These are phyloP conservation scores for Colletotrichum shisoi DNA, from an alignment of 2,329 filamentous ascomycete genomes.

Conservation along the genomic window DNA sequence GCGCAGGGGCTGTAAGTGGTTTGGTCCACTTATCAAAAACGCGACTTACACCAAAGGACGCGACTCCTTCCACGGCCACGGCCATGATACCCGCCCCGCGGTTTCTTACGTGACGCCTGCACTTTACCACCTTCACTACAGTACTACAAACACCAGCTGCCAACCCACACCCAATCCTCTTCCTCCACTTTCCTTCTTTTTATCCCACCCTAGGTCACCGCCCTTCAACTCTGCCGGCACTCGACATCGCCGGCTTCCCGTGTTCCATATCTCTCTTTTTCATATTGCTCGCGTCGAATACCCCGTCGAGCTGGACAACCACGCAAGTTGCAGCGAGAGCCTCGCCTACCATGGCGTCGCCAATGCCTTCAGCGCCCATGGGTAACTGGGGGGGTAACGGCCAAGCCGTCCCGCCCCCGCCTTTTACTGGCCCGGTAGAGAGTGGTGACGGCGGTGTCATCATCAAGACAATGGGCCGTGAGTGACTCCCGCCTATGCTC, in stretches of 20 bases:
- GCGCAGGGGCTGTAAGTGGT: slow-evolving; percentile 37
- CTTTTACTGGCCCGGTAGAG: slow-evolving; percentile 42
- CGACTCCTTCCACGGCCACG: slow-evolving; percentile 38
- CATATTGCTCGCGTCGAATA: not conserved
- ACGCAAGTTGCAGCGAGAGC: slow-evolving; percentile 29
- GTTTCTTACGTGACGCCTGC: slow-evolving; percentile 40
- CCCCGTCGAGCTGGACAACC: slow-evolving; percentile 23
- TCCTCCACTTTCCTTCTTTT: slow-evolving; percentile 35
- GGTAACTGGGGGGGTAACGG: slow-evolving; percentile 47
- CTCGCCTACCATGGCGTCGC: slow-evolving; percentile 52
- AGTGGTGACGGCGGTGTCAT: slow-evolving; percentile 61
- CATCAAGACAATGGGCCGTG: slow-evolving; percentile 73
- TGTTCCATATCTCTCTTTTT: not conserved
- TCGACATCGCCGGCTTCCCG: slow-evolving; percentile 22
- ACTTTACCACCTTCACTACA: slow-evolving; percentile 36
- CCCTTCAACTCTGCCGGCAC: slow-evolving; percentile 16
- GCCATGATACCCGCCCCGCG: slow-evolving; percentile 40
- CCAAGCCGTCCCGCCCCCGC: slow-evolving; percentile 39
- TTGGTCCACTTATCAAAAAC: slow-evolving; percentile 39
- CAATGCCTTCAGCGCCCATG: slow-evolving; percentile 47
- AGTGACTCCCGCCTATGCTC: slow-evolving; percentile 46
- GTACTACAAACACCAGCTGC: slow-evolving; percentile 36
- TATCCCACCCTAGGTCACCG: slow-evolving; percentile 23
- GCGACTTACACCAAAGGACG: slow-evolving; percentile 38
- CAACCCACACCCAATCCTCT: slow-evolving; percentile 25